Base-by-base conservation (phyloP, 768 basidiomycete genomes). In the Glaciozyma antarctica region DNA sequence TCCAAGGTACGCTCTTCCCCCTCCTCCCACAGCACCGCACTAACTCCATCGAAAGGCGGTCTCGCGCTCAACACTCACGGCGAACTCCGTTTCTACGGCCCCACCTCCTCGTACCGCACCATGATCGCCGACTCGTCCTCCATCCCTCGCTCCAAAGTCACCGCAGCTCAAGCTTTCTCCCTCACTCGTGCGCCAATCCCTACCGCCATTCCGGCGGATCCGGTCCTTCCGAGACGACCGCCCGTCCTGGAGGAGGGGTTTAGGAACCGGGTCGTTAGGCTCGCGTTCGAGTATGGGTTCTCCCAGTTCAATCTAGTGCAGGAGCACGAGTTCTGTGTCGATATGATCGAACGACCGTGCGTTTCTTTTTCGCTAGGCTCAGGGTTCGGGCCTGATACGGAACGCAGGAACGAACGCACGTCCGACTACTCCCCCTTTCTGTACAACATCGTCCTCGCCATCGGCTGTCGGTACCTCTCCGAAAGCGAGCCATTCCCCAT, bases 391-490 rank as follows among this genome's bases (percentile, higher is more conserved):
- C 2, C 28, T 26, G n/a, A 19, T 8, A 8, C 6, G 12, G n/a
- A 21, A 15, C 58, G 19, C 32, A 62, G 61, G 64, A 51, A 65
- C 19, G 60, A 66, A 24, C 65, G 69, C 24, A 66, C 65, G 5
- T 52, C 63, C 8, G 47, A 60, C 53, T 70, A 66, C 49, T 62
- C 60, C 16, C 69, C 65, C 16, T 70, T 70, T 49, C 56, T 70
- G 22, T 58, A 60, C 38, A 61, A 66, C 48, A 34, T 49, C n/a
- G 47, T 66, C 38, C 62, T 70, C 30, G 69, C 65, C 12, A 60
- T 66, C 45, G 69, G 69, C 2, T 66, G 62, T 51, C 62, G 69
- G 13, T 70, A 66, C 65, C 62, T 70, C 49, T 57, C 62, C 38
- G 62, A 62, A 16, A 64, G 32, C 28, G 69, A 69, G 13, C 38